Evolutionary conservation across 306 rosid genomes (phyloP).

Genomic region (Vicia faba): DNA sequence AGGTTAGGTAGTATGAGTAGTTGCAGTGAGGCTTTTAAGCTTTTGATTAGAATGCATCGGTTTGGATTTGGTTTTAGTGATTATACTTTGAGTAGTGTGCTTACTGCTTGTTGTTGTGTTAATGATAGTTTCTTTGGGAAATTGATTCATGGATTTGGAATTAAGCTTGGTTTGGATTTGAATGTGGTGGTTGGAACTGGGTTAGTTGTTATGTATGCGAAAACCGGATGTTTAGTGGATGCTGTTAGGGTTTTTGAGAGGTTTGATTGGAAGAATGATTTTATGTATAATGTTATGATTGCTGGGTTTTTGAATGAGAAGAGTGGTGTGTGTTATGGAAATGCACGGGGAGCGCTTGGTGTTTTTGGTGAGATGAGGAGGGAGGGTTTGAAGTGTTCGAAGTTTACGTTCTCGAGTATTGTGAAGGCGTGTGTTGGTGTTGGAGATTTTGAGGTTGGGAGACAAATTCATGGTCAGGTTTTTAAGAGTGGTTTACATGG

Average conservation of each 20-base stretch:
- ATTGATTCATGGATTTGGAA: constrained; percentile 46
- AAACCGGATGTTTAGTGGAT: constrained; percentile 43
- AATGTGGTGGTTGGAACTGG: constrained; percentile 56
- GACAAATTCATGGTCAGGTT: constrained; percentile 58
- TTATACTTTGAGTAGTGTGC: constrained; percentile 58
- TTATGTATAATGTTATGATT: constrained; percentile 59
- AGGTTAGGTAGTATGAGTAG: constrained; percentile 28
- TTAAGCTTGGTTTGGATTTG: constrained; percentile 51
- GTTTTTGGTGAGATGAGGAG: constrained; percentile 54
- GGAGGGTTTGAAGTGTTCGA: constrained; percentile 53
- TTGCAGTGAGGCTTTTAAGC: constrained; percentile 33
- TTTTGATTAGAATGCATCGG: constrained; percentile 52
- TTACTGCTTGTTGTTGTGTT: constrained; percentile 49
- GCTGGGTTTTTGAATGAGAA: constrained; percentile 50
- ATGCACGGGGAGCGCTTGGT: constrained; percentile 42
- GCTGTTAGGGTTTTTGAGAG: constrained; percentile 48
- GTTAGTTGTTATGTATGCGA: constrained; percentile 68
- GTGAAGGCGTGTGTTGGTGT: constrained; percentile 50
- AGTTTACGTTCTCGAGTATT: constrained; percentile 58
- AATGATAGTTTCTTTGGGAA: constrained; percentile 39
- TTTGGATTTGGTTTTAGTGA: constrained; percentile 46
- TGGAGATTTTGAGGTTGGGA: constrained; percentile 49
- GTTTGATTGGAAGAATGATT: constrained; percentile 40
- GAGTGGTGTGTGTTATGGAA: constrained; percentile 19
- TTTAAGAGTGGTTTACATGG: constrained; percentile 50